A percentile compares a stretch with the other conserved stretches of the same genome.
Evolutionary conservation across 2,329 filamentous ascomycete species (phyloP).

Genomic region (Paecilomyces formosus): DNA sequence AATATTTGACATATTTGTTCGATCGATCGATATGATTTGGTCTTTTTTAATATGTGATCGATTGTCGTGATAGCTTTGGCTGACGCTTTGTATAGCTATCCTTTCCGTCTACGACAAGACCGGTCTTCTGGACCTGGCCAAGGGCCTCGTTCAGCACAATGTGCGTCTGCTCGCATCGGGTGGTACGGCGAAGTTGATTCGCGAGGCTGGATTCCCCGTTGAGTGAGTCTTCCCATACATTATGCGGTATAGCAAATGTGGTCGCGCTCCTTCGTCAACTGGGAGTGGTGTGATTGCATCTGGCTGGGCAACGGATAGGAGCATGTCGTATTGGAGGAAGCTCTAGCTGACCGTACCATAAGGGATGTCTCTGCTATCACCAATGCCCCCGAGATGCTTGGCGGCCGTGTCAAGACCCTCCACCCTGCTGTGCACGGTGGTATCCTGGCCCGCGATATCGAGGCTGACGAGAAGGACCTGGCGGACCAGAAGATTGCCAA

Average conservation of each 20-base stretch:
- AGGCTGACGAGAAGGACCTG: conserved; percentile 93
- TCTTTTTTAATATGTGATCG: not conserved
- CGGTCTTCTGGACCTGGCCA: conserved; percentile 82
- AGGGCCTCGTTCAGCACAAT: conserved; percentile 81
- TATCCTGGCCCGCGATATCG: conserved; percentile 89
- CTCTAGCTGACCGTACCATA: not conserved
- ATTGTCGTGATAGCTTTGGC: not conserved
- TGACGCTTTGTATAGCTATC: conserved; percentile 53
- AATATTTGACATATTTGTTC: too few species aligned
- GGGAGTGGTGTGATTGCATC: not conserved
- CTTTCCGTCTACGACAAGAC: conserved; percentile 99
- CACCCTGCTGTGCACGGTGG: conserved; percentile 80
- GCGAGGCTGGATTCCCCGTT: conserved; percentile 90
- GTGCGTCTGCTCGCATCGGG: conserved; percentile 90
- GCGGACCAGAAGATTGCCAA: conserved; percentile 92
- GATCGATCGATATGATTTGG: not conserved
- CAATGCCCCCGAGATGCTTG: conserved; percentile 92
- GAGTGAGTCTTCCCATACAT: conserved; percentile 55
- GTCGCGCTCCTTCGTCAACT: not conserved
- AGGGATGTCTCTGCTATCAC: conserved; percentile 98
- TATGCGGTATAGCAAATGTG: not conserved
- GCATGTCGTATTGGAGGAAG: not conserved
- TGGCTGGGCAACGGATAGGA: not conserved
- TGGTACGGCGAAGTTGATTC: conserved; percentile 91
- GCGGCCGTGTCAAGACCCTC: conserved; percentile 86